A percentile compares a stretch with the other conserved stretches of the same genome.
These are phyloP conservation scores for Sphagnum fallax DNA, from an alignment of 228 moss, liverwort and hornwort species.

Conservation along the genomic window DNA sequence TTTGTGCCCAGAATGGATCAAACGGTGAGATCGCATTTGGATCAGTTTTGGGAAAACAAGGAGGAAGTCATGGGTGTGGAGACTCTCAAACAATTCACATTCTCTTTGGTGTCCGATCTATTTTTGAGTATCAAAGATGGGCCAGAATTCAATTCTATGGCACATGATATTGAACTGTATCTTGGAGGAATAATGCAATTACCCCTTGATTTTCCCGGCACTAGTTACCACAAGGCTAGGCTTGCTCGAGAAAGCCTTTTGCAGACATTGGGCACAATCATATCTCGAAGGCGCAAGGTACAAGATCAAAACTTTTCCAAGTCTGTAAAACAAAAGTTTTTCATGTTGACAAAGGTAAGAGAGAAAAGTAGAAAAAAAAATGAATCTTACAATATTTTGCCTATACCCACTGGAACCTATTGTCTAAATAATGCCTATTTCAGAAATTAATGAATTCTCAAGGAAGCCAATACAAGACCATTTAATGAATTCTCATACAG, in stretches of 20 bases:
- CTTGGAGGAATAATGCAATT: slow-evolving; percentile 10
- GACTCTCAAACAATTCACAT: slow-evolving; percentile 24
- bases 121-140: slow-evolving; percentile 18
- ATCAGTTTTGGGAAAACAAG: slow-evolving; percentile 19
- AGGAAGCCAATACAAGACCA: neutral
- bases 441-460: neutral
- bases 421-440: neutral
- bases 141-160: neutral
- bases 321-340: neutral
- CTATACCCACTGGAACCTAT: neutral
- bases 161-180: neutral
- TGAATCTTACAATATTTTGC: neutral
- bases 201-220: slow-evolving; percentile 34
- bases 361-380: neutral
- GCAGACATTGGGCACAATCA: slow-evolving; percentile 9
- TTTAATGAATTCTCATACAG: neutral
- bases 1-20: slow-evolving; percentile 28
- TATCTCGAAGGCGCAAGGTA: slow-evolving; percentile 24
- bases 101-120: slow-evolving; percentile 12
- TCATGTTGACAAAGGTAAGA: neutral
- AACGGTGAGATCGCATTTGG: slow-evolving; percentile 14
- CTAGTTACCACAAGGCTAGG: slow-evolving; percentile 13
- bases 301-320: neutral
- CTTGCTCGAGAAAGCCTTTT: slow-evolving; percentile 5
- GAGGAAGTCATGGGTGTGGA: slow-evolving; percentile 11